Percentiles rank a stretch among this genome's conserved stretches.
Conservation (phyloP, 805 yeast species). For the Spathaspora girioi region DNA sequence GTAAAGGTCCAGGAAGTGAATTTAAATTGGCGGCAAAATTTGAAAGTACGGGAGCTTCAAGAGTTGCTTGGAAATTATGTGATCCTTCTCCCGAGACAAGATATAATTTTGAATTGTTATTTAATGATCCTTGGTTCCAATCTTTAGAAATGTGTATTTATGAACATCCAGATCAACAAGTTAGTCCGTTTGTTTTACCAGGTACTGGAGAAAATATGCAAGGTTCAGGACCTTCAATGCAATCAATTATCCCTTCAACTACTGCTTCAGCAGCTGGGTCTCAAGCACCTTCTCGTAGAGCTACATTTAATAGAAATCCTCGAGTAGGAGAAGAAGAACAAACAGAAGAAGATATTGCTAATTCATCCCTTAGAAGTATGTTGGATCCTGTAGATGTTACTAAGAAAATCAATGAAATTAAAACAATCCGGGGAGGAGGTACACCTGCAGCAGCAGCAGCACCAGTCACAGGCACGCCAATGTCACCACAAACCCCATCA, state of each 20-base stretch:
- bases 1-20: conserved; percentile 67
- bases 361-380: conserved; percentile 36
- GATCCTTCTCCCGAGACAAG: conserved; percentile 58
- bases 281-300: conserved; percentile 28
- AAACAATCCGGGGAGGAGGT: not conserved
- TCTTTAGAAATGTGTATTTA: conserved; percentile 56
- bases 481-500: not conserved
- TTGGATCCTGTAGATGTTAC: conserved; percentile 25
- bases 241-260: not conserved
- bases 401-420: not conserved
- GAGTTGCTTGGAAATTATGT: conserved; percentile 71
- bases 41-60: conserved; percentile 55
- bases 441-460: not conserved
- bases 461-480: not conserved
- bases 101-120: conserved; percentile 50
- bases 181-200: conserved; percentile 31
- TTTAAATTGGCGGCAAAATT: conserved; percentile 65
- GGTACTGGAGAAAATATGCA: conserved; percentile 16
- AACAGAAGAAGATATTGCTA: conserved; percentile 8
- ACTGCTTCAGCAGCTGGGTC: conserved; percentile 8
- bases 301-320: conserved; percentile 16
- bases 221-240: not conserved
- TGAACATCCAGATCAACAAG: conserved; percentile 42
- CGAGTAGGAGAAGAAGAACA: conserved; percentile 9
- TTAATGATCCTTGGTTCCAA: conserved; percentile 63